Conservation (phyloP, 257 asterid genomes). For the Capsicum baccatum region DNA sequence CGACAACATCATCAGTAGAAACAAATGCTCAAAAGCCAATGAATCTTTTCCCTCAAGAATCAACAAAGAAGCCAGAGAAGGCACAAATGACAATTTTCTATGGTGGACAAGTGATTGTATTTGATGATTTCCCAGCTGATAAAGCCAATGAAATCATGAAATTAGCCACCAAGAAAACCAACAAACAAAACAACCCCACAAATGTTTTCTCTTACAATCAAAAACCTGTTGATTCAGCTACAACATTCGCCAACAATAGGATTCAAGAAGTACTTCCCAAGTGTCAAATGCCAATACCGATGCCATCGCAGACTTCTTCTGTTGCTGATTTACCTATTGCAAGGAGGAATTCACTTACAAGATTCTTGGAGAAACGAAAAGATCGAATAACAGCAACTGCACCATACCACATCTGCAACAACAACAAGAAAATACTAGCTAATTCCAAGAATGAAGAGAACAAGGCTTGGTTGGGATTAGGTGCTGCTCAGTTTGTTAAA, state of each 20-base stretch:
- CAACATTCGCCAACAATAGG: slow-evolving; percentile 28
- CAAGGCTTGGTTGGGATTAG: slow-evolving; percentile 64
- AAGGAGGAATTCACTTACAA: slow-evolving; percentile 60
- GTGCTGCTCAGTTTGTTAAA: slow-evolving; percentile 38
- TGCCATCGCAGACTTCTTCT: slow-evolving; percentile 28
- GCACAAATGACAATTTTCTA: slow-evolving; percentile 38
- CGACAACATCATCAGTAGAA: background rate
- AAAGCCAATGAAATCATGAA: slow-evolving; percentile 38
- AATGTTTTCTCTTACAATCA: background rate
- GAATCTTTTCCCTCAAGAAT: slow-evolving; percentile 26
- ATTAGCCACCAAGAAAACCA: slow-evolving; percentile 29
- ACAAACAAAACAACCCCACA: slow-evolving; percentile 21
- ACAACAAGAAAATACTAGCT: slow-evolving; percentile 21
- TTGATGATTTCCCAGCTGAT: slow-evolving; percentile 38
- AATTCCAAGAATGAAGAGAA: slow-evolving; percentile 32
- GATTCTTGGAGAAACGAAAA: slow-evolving; percentile 71
- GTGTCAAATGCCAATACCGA: slow-evolving; percentile 27
- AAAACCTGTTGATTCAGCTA: slow-evolving; percentile 52
- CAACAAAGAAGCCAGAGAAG: slow-evolving; percentile 29
- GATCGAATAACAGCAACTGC: slow-evolving; percentile 59
- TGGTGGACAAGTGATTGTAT: slow-evolving; percentile 37
- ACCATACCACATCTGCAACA: slow-evolving; percentile 44
- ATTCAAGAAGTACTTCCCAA: slow-evolving; percentile 16
- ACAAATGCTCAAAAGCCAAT: background rate
- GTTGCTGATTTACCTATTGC: slow-evolving; percentile 68